Base-by-base conservation (phyloP, 169 alveolate species). In the Plasmodium sp. region DNA sequence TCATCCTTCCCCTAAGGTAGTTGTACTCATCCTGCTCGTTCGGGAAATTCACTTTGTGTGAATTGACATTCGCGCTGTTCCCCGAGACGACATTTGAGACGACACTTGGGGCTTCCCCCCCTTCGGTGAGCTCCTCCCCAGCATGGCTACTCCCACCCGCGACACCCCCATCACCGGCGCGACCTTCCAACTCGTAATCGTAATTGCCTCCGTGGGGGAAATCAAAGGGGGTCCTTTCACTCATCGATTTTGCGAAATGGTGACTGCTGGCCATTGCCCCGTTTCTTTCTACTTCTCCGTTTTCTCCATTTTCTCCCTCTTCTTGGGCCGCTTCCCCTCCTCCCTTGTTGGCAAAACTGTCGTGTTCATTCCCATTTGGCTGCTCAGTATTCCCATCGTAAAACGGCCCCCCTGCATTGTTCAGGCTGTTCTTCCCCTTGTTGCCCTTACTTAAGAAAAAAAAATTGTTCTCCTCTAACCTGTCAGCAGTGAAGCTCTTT, bases 1-100 rank as follows among this genome's bases (percentile, higher is more conserved):
- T 67, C 77, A 67, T 67, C 27, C 77, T 67, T 9, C n/a, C 77
- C 77, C 77, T 67, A 10, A 16, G 77, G 77, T 67, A 67, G 77
- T 62, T n/a, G 34, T 67, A 27, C 77, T 1, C 77, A 31, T 67
- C 77, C 77, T 67, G n/a, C 39, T 67, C 77, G 34, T 67, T 67
- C 5, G 77, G 71, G 81, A 75, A 79, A 48, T 86, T 39, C 39
- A 79, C 18, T 51, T 86, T 86, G 10, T 36, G 33, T 4, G 84
- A 75, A 45, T 43, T 86, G 41, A 12, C 36, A 33, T 77, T 77
- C 2, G 45, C 62, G 45, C 14, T n/a, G 27, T 16, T 27, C 27
- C 71, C 45, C 14, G 10, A 39, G 67, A 0, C 31, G 62, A 27
- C 31, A 77, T 39, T 39, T 33, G 14, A 39, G 67, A 1, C 31